Conservation (phyloP, 495 filamentous ascomycete genomes). For the Xylaria scruposa region DNA sequence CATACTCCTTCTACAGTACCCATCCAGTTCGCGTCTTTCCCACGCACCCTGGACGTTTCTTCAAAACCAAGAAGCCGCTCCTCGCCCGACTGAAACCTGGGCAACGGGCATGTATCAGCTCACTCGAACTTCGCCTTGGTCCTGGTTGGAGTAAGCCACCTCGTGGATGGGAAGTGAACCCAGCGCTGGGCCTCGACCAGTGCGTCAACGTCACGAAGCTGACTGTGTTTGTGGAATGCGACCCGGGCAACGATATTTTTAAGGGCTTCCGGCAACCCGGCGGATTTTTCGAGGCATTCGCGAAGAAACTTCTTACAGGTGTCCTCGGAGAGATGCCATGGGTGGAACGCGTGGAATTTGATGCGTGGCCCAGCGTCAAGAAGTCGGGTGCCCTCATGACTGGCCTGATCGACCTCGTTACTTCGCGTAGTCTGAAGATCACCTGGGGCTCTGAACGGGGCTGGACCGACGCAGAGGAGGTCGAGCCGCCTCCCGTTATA, state of each 20-base stretch:
- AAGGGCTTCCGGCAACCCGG: constrained; percentile 73
- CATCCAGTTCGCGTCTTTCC: constrained; percentile 82
- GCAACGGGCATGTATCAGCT: constrained; percentile 70
- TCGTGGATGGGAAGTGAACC: constrained; percentile 71
- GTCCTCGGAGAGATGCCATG: constrained; percentile 67
- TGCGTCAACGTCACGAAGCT: constrained; percentile 66
- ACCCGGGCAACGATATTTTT: constrained; percentile 76
- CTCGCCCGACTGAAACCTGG: constrained; percentile 68
- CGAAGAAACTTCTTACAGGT: constrained; percentile 60
- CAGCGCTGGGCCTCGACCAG: constrained; percentile 68
- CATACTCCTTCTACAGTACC: constrained; percentile 73
- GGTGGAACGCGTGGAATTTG: constrained; percentile 72
- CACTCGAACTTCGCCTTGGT: constrained; percentile 78
- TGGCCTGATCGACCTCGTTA: constrained; percentile 65
- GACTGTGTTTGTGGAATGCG: constrained; percentile 79
- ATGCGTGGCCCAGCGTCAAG: constrained; percentile 74
- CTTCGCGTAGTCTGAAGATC: constrained; percentile 58
- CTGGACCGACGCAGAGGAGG: constrained; percentile 60
- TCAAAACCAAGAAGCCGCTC: constrained; percentile 67
- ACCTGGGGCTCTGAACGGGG: constrained; percentile 74
- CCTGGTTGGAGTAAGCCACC: constrained; percentile 83
- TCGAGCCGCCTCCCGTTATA: constrained; percentile 33
- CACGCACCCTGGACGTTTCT: constrained; percentile 69
- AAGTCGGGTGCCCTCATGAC: constrained; percentile 72
- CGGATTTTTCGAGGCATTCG: constrained; percentile 78